Conservation (phyloP, 1,284 basidiomycete genomes). For the Veloboletus limbatus region DNA sequence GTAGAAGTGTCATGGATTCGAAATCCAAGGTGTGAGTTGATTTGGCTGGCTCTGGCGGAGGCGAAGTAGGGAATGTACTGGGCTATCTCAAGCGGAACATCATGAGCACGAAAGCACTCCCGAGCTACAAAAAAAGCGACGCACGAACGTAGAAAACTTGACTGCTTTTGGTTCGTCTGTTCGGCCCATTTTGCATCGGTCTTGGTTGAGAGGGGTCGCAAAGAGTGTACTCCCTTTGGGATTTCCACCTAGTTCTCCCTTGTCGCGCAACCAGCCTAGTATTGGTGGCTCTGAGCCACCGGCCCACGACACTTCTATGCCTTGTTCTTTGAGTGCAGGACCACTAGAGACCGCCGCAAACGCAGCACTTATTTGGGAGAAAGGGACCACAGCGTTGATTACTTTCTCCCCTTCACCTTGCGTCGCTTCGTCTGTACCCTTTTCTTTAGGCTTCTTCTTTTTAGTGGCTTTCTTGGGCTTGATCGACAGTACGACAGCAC, state of each 20-base stretch:
- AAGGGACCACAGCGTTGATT: constrained; percentile 69
- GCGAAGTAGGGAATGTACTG: constrained; percentile 18
- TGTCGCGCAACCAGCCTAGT: constrained; percentile 71
- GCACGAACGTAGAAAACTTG: constrained; percentile 34
- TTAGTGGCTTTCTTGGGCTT: constrained; percentile 40
- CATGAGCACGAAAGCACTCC: not conserved
- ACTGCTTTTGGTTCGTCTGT: constrained; percentile 5
- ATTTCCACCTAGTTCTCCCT: constrained; percentile 53
- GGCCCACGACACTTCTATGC: constrained; percentile 66
- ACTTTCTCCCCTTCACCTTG: constrained; percentile 55
- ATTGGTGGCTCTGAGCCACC: constrained; percentile 73
- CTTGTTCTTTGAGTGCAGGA: constrained; percentile 30
- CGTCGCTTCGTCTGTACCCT: constrained; percentile 8
- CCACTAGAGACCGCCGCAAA: constrained; percentile 68
- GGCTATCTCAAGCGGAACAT: constrained; percentile 18
- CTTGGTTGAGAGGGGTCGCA: not conserved
- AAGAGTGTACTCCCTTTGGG: not conserved
- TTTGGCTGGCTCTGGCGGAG: constrained; percentile 26
- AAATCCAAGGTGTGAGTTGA: constrained; percentile 49
- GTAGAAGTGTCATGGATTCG: constrained; percentile 78
- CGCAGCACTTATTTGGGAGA: constrained; percentile 69
- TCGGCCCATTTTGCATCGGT: not conserved
- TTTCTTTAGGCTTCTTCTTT: constrained; percentile 23
- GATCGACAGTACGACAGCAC: constrained; percentile 64
- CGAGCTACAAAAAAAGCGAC: constrained; percentile 3